phyloP scores from a whole-genome alignment of 208 protist genomes.

The Leishmania arabica region DNA sequence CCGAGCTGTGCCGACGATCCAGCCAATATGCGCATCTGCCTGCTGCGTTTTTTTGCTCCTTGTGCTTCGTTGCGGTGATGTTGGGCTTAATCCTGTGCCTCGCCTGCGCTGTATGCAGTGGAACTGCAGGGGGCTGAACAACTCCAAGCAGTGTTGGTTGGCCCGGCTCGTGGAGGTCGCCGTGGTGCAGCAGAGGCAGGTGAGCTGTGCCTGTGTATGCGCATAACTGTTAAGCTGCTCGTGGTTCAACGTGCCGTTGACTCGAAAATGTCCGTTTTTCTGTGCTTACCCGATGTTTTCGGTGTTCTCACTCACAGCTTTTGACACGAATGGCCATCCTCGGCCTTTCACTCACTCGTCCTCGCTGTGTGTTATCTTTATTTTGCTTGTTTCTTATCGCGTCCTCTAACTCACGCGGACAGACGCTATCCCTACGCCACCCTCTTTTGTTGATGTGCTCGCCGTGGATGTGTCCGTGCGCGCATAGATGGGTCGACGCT shows the following conservation, averaged over 20 bases:
- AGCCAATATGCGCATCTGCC: background rate
- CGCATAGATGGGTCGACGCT: no score
- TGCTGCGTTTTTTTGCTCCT: background rate
- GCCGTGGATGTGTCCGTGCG: background rate
- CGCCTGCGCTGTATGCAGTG: background rate
- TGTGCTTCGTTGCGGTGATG: background rate
- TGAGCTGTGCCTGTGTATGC: background rate
- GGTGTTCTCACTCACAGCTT: background rate
- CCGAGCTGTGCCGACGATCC: background rate
- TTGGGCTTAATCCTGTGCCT: background rate
- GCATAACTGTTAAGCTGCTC: background rate
- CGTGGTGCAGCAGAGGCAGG: background rate
- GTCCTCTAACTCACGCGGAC: background rate
- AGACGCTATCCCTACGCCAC: background rate
- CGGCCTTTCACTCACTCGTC: background rate
- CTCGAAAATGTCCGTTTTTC: background rate
- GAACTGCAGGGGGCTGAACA: background rate
- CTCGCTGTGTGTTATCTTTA: background rate
- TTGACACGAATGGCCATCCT: background rate
- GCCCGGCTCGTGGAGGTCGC: background rate
- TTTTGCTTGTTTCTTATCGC: background rate
- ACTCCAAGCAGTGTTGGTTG: background rate
- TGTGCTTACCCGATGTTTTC: background rate
- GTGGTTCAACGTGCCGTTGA: background rate
- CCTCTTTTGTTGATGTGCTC: background rate